Percentiles rank a stretch among this genome's conserved stretches.
Evolutionary conservation across 768 basidiomycete species (phyloP).

Genomic region (Auricularia sp.): DNA sequence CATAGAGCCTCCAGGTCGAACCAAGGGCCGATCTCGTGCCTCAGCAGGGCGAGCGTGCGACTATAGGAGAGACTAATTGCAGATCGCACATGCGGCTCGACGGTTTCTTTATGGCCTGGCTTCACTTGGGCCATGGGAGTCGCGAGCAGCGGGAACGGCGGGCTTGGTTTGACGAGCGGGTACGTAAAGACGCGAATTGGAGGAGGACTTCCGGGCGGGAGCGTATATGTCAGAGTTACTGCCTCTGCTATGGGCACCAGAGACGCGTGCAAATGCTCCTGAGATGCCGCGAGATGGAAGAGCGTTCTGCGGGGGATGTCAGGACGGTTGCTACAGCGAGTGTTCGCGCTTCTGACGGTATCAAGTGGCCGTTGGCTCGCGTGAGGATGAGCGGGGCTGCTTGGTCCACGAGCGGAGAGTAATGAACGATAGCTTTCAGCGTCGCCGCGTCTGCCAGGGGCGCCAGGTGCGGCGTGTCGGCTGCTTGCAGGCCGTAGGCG

Average conservation of each 20-base stretch:
- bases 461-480: constrained; percentile 13
- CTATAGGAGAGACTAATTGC: constrained; percentile 29
- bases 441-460: constrained; percentile 7
- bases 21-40: constrained; percentile 32
- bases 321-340: neutral
- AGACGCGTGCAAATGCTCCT: constrained; percentile 24
- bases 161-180: constrained; percentile 24
- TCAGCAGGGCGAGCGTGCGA: constrained; percentile 27
- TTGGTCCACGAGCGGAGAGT: constrained; percentile 20
- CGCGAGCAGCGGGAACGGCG: constrained; percentile 28
- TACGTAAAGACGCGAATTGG: constrained; percentile 26
- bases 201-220: constrained; percentile 17
- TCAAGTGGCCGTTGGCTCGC: constrained; percentile 12
- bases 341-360: constrained; percentile 18
- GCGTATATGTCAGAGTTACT: constrained; percentile 12
- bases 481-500: constrained; percentile 21
- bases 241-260: constrained; percentile 18
- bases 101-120: constrained; percentile 10
- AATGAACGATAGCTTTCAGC: constrained; percentile 27
- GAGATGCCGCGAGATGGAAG: constrained; percentile 28
- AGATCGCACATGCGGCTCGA: constrained; percentile 26
- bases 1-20: constrained; percentile 53
- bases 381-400: constrained; percentile 19
- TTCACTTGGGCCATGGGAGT: constrained; percentile 21
- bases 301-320: constrained; percentile 17